Conservation (phyloP, 495 filamentous ascomycete genomes). For the Penicillium ochrochloron region DNA sequence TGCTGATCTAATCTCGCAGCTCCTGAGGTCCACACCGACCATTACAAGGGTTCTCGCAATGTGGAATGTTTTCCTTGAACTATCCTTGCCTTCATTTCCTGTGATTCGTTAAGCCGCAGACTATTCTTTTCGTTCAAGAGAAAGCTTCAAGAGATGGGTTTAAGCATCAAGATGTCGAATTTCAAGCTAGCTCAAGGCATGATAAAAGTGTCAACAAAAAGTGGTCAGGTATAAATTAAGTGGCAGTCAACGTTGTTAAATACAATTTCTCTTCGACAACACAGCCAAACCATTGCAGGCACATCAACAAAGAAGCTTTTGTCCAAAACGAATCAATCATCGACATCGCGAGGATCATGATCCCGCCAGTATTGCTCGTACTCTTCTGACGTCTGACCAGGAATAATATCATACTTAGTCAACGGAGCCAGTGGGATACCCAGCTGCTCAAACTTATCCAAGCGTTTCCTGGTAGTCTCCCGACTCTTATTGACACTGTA, state of each 20-base stretch:
- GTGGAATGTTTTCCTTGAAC: not conserved
- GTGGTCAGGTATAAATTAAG: not conserved
- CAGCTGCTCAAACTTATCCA: constrained; percentile 54
- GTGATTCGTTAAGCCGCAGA: not conserved
- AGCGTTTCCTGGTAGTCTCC: constrained; percentile 49
- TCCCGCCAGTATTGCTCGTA: constrained; percentile 50
- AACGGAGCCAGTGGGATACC: constrained; percentile 54
- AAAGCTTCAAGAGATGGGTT: not conserved
- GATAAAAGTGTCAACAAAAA: not conserved
- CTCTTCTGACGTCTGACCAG: constrained; percentile 50
- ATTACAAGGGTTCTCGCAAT: not conserved
- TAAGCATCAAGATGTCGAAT: not conserved
- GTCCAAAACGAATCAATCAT: constrained; percentile 31
- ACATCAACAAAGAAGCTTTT: not conserved
- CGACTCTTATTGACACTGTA: constrained; percentile 65
- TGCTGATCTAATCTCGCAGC: constrained; percentile 16
- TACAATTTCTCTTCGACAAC: not conserved
- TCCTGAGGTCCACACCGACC: not conserved
- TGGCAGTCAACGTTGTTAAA: not conserved
- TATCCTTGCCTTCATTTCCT: not conserved
- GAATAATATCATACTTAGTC: constrained; percentile 53
- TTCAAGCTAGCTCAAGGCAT: not conserved
- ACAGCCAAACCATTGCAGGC: not conserved
- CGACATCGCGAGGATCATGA: constrained; percentile 55
- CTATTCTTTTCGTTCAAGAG: not conserved